Evolutionary conservation across 164 flowering plant species (phyloP), one percentile per base, ranked within the genome.

Genomic region (Piper longum): DNA sequence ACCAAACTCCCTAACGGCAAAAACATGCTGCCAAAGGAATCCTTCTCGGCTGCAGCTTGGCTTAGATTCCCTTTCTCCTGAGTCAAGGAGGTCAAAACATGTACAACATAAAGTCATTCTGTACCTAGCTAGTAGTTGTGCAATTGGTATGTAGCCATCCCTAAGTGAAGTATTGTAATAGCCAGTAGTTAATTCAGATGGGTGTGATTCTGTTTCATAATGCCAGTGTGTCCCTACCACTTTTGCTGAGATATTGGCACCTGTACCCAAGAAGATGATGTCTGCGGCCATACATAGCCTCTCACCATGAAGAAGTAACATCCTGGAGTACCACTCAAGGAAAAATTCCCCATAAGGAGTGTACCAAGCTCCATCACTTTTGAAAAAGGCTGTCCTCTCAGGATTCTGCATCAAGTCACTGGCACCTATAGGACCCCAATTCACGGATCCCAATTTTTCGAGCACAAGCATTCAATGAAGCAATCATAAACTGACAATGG

Each of bases 101-200:
- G 84, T 55, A 60, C 81, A 85, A 61, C 79, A 75, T 55, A 88
- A 52, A 7, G 73, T 57, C 64, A 84, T 70, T 18, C 87, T 81
- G 65, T 86, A 70, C 70, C 76, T 78, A n/a, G 73, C 82, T 63
- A 86, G 76, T 81, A 88, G 75, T 56, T 76, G 78, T 17, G 80
- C 79, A 44, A 88, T 77, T 8, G 93, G 86, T 0, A 80, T 70
- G 66, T 79, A 85, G 16, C 93, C 91, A 74, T 89, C 86, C 65
- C 86, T 74, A 6, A 12, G 59, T 16, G 69, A 66, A 16, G 84
- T 82, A 57, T 85, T 85, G 71, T 83, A 83, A 56, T 83, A 85
- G 14, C 96, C 88, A 54, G 92, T 82, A 13, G 87, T 85, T 43
- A 85, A 48, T 72, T 86, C 90, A 12, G 89, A 72, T 16, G 89